Conservation (phyloP, 2,329 filamentous ascomycete species). For the Neurospora crassa region DNA sequence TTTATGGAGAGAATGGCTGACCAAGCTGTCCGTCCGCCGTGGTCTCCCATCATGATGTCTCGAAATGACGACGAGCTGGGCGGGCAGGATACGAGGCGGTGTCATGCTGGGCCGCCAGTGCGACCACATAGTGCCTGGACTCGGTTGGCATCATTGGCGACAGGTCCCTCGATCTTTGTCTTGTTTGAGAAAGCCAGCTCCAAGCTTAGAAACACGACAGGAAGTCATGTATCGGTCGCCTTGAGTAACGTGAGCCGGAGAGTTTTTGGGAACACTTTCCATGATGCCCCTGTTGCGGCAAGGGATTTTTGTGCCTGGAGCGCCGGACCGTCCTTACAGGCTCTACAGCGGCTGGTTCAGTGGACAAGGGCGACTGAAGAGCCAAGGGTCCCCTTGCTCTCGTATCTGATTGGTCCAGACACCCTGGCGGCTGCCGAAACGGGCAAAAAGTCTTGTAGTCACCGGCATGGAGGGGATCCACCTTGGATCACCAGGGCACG, state of each 20-base stretch:
- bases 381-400: not conserved
- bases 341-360: not conserved
- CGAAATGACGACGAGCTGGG: not conserved
- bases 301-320: not conserved
- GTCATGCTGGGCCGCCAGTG: not conserved
- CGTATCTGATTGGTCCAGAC: not conserved
- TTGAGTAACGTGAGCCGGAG: not conserved
- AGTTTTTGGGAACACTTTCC: not conserved
- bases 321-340: not conserved
- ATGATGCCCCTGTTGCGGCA: not conserved
- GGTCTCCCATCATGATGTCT: not conserved
- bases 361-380: not conserved
- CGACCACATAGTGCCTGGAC: not conserved
- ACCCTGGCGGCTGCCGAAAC: not conserved
- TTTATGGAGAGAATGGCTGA: not conserved
- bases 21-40: not conserved
- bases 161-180: not conserved
- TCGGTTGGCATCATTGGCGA: not conserved
- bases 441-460: not conserved
- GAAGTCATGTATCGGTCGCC: not conserved
- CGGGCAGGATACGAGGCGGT: not conserved
- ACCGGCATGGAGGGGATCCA: not conserved
- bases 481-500: not conserved
- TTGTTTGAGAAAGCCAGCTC: not conserved
- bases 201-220: not conserved